Evolutionary conservation across 2,329 filamentous ascomycete species (phyloP).

Genomic region (Aspergillus ustus): DNA sequence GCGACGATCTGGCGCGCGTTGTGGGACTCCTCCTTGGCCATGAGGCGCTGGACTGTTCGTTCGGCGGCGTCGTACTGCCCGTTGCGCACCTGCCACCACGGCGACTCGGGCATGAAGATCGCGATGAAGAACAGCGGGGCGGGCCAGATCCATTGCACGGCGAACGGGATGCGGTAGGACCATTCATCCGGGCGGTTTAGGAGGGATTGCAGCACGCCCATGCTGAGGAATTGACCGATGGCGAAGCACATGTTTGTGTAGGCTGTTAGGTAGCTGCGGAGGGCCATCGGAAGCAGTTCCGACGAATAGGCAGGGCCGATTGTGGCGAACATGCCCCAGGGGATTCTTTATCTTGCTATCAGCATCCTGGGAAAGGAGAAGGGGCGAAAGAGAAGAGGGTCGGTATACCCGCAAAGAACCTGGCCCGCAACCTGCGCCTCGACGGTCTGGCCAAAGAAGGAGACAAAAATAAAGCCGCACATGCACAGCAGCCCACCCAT

Average conservation of each 20-base stretch:
- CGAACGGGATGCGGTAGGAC: conserved; percentile 58
- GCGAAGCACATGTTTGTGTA: conserved; percentile 64
- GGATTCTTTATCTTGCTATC: conserved; percentile 43
- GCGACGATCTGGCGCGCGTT: conserved; percentile 56
- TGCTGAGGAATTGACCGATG: conserved; percentile 59
- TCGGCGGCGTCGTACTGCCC: conserved; percentile 49
- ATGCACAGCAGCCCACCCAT: conserved; percentile 61
- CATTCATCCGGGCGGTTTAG: conserved; percentile 45
- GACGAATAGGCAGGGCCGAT: conserved; percentile 60
- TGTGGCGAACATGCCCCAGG: conserved; percentile 60
- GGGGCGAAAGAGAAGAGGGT: background rate
- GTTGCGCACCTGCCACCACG: conserved; percentile 56
- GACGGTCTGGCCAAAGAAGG: conserved; percentile 68
- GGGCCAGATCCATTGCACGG: conserved; percentile 59
- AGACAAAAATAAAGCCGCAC: conserved; percentile 64
- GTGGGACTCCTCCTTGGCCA: conserved; percentile 23
- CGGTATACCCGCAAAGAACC: conserved; percentile 59
- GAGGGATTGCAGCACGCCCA: conserved; percentile 53
- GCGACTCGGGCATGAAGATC: conserved; percentile 54
- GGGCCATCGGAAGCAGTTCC: conserved; percentile 50
- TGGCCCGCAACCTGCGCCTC: conserved; percentile 64
- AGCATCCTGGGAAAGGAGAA: background rate
- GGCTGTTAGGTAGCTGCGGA: conserved; percentile 58
- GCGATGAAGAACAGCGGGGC: conserved; percentile 51
- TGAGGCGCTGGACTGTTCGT: conserved; percentile 45